These are phyloP conservation scores for Phytophthora meadii DNA, from an alignment of 352 stramenopile genomes.

Conservation along the genomic window DNA sequence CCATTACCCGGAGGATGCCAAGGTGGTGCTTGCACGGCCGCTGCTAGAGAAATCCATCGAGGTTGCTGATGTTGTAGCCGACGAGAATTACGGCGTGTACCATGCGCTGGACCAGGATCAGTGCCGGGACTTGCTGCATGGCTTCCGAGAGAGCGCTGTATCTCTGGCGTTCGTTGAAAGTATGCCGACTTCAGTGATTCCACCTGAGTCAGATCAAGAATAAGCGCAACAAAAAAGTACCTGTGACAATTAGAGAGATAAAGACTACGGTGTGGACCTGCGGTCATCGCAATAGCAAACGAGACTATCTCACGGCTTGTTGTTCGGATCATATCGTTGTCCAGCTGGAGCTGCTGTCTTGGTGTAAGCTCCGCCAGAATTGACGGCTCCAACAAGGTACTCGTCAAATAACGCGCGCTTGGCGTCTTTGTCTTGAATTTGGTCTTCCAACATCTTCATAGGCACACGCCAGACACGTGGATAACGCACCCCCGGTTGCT, in stretches of 20 bases:
- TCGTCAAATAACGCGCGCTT: slow-evolving; percentile 41
- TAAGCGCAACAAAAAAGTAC: slow-evolving; percentile 26
- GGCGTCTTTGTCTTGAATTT: slow-evolving; percentile 19
- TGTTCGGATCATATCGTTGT: slow-evolving; percentile 1
- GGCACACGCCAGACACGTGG: slow-evolving; percentile 48
- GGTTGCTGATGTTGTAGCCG: slow-evolving; percentile 79
- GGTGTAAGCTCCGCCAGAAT: slow-evolving; percentile 49
- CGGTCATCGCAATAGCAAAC: no score
- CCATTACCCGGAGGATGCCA: slow-evolving; percentile 65
- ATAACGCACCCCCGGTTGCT: slow-evolving; percentile 20
- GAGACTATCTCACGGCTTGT: slow-evolving; percentile 3
- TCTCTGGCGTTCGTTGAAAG: slow-evolving; percentile 66
- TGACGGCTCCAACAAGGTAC: slow-evolving; percentile 63
- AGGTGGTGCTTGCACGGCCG: slow-evolving; percentile 60
- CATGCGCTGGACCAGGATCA: slow-evolving; percentile 66
- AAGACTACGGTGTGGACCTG: slow-evolving; percentile 9
- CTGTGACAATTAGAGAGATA: slow-evolving; percentile 40
- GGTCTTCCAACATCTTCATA: slow-evolving; percentile 46
- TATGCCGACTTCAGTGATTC: slow-evolving; percentile 19
- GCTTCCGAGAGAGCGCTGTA: slow-evolving; percentile 74
- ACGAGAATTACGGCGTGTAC: slow-evolving; percentile 79
- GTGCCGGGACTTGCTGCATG: slow-evolving; percentile 69
- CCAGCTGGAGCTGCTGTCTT: slow-evolving; percentile 35
- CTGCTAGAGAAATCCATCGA: slow-evolving; percentile 79
- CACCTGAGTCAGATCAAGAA: slow-evolving; percentile 31